Base-by-base conservation (phyloP, 192 early-diverging fungal genomes). In the Gigaspora rosea region DNA sequence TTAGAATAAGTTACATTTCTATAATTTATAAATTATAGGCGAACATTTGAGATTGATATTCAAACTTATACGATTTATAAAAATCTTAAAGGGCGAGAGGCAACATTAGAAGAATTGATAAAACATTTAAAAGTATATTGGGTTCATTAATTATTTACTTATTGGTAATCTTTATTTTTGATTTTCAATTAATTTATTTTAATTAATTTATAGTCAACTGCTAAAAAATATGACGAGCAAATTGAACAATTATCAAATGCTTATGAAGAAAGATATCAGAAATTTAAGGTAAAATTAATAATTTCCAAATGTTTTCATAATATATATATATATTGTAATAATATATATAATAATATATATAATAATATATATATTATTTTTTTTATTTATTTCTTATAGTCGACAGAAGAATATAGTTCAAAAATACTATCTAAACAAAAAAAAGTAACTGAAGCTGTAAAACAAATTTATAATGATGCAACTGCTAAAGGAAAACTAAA, bases 21-120 rank as follows among this genome's bases (percentile, higher is more conserved):
- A 69, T 69, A 20, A 50, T 46, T 15, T 48, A 41, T 52, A 52
- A 5, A 50, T 52, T 52, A 50, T 52, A 73, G 71, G 54, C 32
- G 6, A 32, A 20, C 36, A 6, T 49, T 62, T 8, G 41, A 64
- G 15, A 8, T 86, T 49, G 82, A 86, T 49, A 61, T 84, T 10
- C 57, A 78, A 20, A 86, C 82, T 0, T 84, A 84, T 64, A 65
- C 78, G 0, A 9, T 79, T 2, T 86, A 86, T 73, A 83, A 84
- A 15, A 66, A 58, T 51, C 68, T 86, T 16, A 57, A 59, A 18
- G 59, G 58, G 11, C 72, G 78, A 5, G 79, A 86, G 16, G 32
- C 62, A 33, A 52, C 15, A 7, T 67, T 86, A 6, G 52, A 79
- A 58, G 20, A 46, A 1, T 54, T 51, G 2, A 66, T 71, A 6